Percentiles rank a stretch among this genome's conserved stretches.
These are phyloP conservation scores for Boletus pseudo-olivaceus DNA, from an alignment of 768 basidiomycete species.

Conservation along the genomic window DNA sequence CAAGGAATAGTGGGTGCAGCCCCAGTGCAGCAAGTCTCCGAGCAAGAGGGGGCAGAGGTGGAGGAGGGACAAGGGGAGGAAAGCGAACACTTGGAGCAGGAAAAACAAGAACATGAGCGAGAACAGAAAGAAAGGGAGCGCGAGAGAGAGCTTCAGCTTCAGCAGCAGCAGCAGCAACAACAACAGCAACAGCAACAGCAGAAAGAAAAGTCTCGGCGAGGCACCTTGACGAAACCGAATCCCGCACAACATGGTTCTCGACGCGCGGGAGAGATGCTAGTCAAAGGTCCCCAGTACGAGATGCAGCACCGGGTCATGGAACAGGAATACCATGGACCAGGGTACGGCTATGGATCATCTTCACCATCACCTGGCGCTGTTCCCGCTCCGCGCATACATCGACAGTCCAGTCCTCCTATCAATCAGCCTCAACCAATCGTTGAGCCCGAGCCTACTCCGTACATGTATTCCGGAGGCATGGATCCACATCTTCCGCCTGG, in stretches of 20 bases:
- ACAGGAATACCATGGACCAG: conserved; percentile 65
- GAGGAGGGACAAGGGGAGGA: conserved; percentile 41
- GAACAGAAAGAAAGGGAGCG: conserved; percentile 40
- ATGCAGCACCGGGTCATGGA: conserved; percentile 93
- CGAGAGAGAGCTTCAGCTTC: conserved; percentile 31
- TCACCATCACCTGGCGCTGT: conserved; percentile 23
- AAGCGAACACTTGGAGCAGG: conserved; percentile 44
- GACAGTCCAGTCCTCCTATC: conserved; percentile 25
- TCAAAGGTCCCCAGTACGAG: conserved; percentile 89
- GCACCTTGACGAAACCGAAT: conserved; percentile 66
- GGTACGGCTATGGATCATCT: conserved; percentile 24
- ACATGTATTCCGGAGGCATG: conserved; percentile 26
- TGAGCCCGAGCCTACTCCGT: conserved; percentile 29
- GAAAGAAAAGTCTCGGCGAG: conserved; percentile 38
- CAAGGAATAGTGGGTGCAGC: conserved; percentile 22
- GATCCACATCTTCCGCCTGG: conserved; percentile 53
- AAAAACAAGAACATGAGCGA: conserved; percentile 54
- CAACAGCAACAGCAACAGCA: conserved; percentile 29
- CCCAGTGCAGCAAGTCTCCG: conserved; percentile 30
- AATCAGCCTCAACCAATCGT: conserved; percentile 28
- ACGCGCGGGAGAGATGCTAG: conserved; percentile 80
- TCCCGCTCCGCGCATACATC: conserved; percentile 20
- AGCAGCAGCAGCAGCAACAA: conserved; percentile 17
- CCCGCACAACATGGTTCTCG: conserved; percentile 45
- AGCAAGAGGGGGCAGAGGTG: conserved; percentile 34